Conservation (phyloP, 164 flowering plant species). For the Amborella trichopoda region DNA sequence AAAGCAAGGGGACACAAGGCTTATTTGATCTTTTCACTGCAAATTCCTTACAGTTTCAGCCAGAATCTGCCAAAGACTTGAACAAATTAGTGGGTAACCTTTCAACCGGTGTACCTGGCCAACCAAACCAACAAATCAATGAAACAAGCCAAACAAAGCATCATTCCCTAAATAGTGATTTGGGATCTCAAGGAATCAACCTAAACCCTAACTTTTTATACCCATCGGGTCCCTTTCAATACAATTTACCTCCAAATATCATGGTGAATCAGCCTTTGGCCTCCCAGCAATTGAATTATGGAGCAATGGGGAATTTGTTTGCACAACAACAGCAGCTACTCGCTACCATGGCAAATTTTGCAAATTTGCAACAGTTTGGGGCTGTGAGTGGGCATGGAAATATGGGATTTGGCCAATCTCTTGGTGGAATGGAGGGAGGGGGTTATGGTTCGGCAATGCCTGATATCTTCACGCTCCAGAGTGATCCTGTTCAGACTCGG, state of each 20-base stretch:
- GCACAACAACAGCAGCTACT: slow-evolving; percentile 82
- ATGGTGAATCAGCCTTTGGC: slow-evolving; percentile 47
- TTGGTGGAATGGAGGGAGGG: slow-evolving; percentile 30
- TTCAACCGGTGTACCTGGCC: too few relatives aligned
- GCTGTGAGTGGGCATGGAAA: slow-evolving; percentile 29
- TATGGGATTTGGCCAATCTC: slow-evolving; percentile 16
- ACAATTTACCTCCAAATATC: slow-evolving; percentile 43
- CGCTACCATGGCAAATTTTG: slow-evolving; percentile 63
- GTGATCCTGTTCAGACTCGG: slow-evolving; percentile 29
- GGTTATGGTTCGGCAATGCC: slow-evolving; percentile 53
- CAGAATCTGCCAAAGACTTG: too few relatives aligned
- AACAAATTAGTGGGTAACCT: too few relatives aligned
- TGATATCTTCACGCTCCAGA: slow-evolving; percentile 59
- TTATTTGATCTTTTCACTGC: slow-evolving; percentile 58
- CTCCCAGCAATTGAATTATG: slow-evolving; percentile 52
- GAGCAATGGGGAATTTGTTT: slow-evolving; percentile 54
- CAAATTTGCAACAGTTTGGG: slow-evolving; percentile 63
- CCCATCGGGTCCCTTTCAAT: slow-evolving; percentile 43
- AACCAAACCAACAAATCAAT: too few relatives aligned
- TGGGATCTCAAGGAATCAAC: slow-evolving; percentile 28
- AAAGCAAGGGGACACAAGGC: slow-evolving; percentile 23
- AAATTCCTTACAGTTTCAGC: too few relatives aligned
- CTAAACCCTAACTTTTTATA: slow-evolving; percentile 26
- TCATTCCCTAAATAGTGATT: slow-evolving; percentile 20
- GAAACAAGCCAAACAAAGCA: slow-evolving; percentile 13